These are phyloP conservation scores for Diaporthe nobilis DNA, from an alignment of 2,329 filamentous ascomycete species.

Conservation along the genomic window DNA sequence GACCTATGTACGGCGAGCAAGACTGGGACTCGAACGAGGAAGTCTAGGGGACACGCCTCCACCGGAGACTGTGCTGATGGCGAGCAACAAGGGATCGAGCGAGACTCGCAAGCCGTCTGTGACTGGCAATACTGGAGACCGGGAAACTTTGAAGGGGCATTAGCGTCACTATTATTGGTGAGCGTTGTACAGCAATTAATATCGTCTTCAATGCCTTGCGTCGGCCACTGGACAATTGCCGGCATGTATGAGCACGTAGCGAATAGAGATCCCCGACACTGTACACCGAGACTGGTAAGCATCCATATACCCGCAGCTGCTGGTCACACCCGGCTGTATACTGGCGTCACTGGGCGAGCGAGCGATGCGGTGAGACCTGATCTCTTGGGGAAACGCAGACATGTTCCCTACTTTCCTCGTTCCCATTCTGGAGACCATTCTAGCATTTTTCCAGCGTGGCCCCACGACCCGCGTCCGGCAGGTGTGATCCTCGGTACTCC, in stretches of 20 bases:
- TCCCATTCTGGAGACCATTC: background rate
- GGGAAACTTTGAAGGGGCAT: constrained; percentile 6
- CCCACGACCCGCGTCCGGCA: background rate
- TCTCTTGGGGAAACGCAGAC: background rate
- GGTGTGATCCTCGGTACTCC: background rate
- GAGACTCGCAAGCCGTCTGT: constrained; percentile 20
- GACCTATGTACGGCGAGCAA: constrained; percentile 73
- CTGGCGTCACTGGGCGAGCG: constrained; percentile 18
- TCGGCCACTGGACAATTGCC: constrained; percentile 12
- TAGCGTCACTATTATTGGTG: constrained; percentile 25
- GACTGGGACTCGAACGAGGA: constrained; percentile 77
- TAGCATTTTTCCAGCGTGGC: background rate
- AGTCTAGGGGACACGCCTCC: constrained; percentile 53
- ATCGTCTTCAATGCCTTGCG: constrained; percentile 30
- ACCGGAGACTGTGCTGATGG: constrained; percentile 20
- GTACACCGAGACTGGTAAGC: background rate
- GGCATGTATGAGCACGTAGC: constrained; percentile 12
- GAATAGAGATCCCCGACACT: background rate
- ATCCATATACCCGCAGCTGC: background rate
- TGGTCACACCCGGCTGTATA: constrained; percentile 11
- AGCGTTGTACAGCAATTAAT: constrained; percentile 29
- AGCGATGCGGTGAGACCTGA: constrained; percentile 9
- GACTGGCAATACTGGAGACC: constrained; percentile 15
- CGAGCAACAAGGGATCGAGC: constrained; percentile 14
- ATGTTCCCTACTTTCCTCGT: background rate